Percentiles rank a stretch among this genome's conserved stretches.
phyloP scores from a whole-genome alignment of 768 basidiomycete genomes.

The Porphyrellus cyaneotinctus region DNA sequence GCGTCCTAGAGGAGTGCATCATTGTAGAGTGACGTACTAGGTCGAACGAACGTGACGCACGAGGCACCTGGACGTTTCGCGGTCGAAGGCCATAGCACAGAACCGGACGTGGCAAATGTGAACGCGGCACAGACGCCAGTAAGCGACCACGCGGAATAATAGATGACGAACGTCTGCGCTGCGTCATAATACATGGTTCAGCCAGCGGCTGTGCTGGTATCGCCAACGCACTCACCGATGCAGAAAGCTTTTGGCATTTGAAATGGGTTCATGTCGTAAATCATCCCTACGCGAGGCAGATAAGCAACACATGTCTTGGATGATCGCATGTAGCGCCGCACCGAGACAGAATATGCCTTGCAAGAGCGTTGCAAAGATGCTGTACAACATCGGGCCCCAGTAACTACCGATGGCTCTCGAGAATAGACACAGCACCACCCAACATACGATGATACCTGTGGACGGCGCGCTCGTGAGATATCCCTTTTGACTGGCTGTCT shows the following conservation, averaged over 20 bases:
- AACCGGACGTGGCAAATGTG: constrained; percentile 46
- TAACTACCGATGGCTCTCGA: constrained; percentile 38
- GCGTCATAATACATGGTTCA: constrained; percentile 3
- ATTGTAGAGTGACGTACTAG: not conserved
- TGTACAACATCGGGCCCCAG: constrained; percentile 51
- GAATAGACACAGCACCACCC: constrained; percentile 45
- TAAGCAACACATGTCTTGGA: not conserved
- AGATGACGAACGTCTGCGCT: constrained; percentile 33
- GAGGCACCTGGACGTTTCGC: constrained; percentile 25
- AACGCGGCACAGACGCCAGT: constrained; percentile 43
- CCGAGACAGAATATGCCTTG: constrained; percentile 60
- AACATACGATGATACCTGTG: constrained; percentile 49
- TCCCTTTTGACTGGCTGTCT: not conserved
- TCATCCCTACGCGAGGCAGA: constrained; percentile 42
- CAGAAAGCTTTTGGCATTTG: constrained; percentile 59
- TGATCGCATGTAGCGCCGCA: constrained; percentile 23
- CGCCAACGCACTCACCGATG: constrained; percentile 36
- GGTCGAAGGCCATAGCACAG: constrained; percentile 36
- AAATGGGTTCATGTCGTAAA: constrained; percentile 59
- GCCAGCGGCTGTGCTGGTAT: constrained; percentile 2
- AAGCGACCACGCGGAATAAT: constrained; percentile 40
- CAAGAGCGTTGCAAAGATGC: constrained; percentile 45
- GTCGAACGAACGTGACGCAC: constrained; percentile 8
- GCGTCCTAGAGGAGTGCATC: constrained; percentile 30
- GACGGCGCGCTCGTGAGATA: not conserved